Evolutionary conservation across 345 rosid species (phyloP), one percentile per base, ranked within the genome.

Genomic region (Odontarrhena argentea): DNA sequence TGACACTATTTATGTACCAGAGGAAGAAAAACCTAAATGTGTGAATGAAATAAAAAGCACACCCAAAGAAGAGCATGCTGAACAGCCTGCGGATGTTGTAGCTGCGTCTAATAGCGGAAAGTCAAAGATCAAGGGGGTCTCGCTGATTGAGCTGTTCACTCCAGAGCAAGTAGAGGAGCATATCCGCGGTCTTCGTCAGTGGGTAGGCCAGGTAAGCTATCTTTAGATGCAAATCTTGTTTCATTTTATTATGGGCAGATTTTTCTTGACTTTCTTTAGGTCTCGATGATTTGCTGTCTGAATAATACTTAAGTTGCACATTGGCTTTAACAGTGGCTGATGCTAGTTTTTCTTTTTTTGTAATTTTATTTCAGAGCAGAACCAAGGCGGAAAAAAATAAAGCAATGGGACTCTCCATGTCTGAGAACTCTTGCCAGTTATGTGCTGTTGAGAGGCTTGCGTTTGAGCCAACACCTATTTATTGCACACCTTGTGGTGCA

Each of bases 401-500:
- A 78, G 97, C 97, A 68, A 83, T 94, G 97, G 97, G 87, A 79
- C 96, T 81, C 69, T 46, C 85, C 28, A 94, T 94, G 99, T 88
- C 93, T 78, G 99, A 94, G 79, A 94, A 88, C 74, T 94, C 95
- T 57, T 94, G 99, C 78, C 96, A 94, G 79, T 75, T 94, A 75
- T 94, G 99, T 84, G 99, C 97, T 28, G 99, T 91, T 70, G 99
- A 94, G 85, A 88, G 86, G 84, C 97, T 94, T 68, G 87, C 96
- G 76, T 94, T 91, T 85, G 96, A 94, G 75, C 99, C 99, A 51
- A 95, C 97, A 55, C 99, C 99, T 55, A 84, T 91, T 40, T 94
- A 94, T 62, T 94, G 99, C 79, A 74, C 96, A 9, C 89, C 87
- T 24, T 94, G 99, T 74, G 99, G 97, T 74, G 92, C 87, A 73